These are phyloP conservation scores for Xylaria sp. DNA, from an alignment of 2,329 filamentous ascomycete species.

Conservation along the genomic window DNA sequence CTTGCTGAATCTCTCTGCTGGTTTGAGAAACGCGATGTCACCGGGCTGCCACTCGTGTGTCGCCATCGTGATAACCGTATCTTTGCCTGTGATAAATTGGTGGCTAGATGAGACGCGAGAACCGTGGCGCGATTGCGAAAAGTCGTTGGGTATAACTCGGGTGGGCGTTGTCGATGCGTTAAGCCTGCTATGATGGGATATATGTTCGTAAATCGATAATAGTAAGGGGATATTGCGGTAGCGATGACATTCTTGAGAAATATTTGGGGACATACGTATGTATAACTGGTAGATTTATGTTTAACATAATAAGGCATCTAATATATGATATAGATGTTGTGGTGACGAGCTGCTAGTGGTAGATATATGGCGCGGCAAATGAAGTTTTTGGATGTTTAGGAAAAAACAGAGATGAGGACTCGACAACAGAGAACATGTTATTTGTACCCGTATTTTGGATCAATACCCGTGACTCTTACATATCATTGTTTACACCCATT, in stretches of 20 bases:
- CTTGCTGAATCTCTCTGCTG: slow-evolving; percentile 27
- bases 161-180: background rate
- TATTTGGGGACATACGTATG: background rate
- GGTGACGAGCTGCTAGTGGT: background rate
- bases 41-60: slow-evolving; percentile 36
- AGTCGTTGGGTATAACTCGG: background rate
- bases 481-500: background rate
- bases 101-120: background rate
- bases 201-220: background rate
- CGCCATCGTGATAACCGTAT: slow-evolving; percentile 15
- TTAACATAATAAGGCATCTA: background rate
- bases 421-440: too few relatives aligned
- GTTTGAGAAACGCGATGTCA: slow-evolving; percentile 50
- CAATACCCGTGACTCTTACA: background rate
- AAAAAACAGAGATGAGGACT: background rate
- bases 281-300: background rate
- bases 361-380: background rate
- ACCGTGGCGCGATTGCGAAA: background rate
- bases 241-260: too few relatives aligned
- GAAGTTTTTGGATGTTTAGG: background rate
- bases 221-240: background rate
- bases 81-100: background rate
- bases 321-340: background rate
- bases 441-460: too few relatives aligned
- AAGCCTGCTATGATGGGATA: background rate